Conservation (phyloP, 148 eudicot species). For the Drosera capensis region DNA sequence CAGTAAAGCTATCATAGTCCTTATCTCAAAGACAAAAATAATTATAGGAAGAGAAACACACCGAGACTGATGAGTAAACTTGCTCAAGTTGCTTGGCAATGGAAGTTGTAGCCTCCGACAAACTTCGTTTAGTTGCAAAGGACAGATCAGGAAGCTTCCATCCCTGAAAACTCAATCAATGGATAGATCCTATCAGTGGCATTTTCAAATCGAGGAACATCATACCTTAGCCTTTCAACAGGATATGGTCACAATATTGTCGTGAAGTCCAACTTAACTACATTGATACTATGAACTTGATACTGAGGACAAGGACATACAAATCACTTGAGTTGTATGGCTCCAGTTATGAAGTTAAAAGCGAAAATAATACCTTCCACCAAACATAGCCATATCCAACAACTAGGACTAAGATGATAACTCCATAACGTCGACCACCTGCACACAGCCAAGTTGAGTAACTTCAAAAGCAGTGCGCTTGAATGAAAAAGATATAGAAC, state of each 20-base stretch:
- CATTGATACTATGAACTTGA: too few species aligned
- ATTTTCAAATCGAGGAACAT: neutral
- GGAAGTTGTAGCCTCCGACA: constrained; percentile 57
- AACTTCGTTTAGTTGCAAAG: constrained; percentile 76
- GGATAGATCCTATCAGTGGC: neutral
- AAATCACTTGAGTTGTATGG: neutral
- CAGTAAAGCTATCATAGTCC: neutral
- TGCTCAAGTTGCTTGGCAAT: constrained; percentile 54
- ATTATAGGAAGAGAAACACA: constrained; percentile 13
- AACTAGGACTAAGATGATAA: constrained; percentile 40
- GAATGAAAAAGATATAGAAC: too few species aligned
- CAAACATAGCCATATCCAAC: constrained; percentile 73
- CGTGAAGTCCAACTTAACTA: too few species aligned
- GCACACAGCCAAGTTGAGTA: too few species aligned
- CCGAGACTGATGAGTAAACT: constrained; percentile 55
- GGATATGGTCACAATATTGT: neutral
- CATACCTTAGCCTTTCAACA: neutral
- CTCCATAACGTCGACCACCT: constrained; percentile 63
- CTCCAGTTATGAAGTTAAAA: neutral
- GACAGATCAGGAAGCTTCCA: constrained; percentile 77
- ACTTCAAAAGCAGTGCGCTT: too few species aligned
- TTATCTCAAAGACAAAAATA: neutral
- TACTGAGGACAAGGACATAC: too few species aligned
- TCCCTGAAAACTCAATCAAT: constrained; percentile 40
- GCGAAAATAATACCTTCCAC: constrained; percentile 95